A percentile compares a stretch with the other conserved stretches of the same genome.
phyloP scores from a whole-genome alignment of 2,329 filamentous ascomycete genomes.

The Colletotrichum liaoningense region DNA sequence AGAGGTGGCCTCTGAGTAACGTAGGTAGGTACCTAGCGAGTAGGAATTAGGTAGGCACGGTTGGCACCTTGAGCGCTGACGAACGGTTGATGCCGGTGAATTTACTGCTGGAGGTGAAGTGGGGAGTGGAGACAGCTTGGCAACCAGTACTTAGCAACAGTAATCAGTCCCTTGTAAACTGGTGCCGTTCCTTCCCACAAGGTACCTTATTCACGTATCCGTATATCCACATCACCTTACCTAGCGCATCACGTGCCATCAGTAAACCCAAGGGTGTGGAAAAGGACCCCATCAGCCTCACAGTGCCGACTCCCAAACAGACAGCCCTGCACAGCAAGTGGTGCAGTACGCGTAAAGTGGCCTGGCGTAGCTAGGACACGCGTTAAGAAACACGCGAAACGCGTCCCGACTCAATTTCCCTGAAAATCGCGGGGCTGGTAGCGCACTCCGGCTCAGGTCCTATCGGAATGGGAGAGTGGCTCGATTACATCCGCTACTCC shows the following conservation, averaged over 20 bases:
- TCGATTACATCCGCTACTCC: neutral
- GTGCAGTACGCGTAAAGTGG: neutral
- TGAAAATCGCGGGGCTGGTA: conserved; percentile 11
- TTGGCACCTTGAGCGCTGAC: too few relatives aligned
- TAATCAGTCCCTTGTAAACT: too few relatives aligned
- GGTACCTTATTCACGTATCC: neutral
- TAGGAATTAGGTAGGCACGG: neutral
- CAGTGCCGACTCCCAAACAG: neutral
- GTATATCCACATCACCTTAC: too few relatives aligned
- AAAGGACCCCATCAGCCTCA: neutral
- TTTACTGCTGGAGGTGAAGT: too few relatives aligned
- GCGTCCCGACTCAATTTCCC: neutral
- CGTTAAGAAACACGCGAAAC: neutral
- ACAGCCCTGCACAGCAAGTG: neutral
- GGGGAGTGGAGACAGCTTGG: neutral
- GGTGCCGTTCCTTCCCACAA: neutral
- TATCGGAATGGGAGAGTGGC: neutral
- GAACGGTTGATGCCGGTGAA: neutral
- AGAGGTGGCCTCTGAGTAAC: conserved; percentile 7
- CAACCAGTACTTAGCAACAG: neutral
- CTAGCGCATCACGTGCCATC: too few relatives aligned
- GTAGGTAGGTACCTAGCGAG: neutral
- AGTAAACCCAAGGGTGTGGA: neutral
- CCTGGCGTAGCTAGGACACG: neutral
- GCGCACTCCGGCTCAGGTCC: neutral